Evolutionary conservation across 179 eudicot genomes (phyloP).

Genomic region (Beta corolliflora): DNA sequence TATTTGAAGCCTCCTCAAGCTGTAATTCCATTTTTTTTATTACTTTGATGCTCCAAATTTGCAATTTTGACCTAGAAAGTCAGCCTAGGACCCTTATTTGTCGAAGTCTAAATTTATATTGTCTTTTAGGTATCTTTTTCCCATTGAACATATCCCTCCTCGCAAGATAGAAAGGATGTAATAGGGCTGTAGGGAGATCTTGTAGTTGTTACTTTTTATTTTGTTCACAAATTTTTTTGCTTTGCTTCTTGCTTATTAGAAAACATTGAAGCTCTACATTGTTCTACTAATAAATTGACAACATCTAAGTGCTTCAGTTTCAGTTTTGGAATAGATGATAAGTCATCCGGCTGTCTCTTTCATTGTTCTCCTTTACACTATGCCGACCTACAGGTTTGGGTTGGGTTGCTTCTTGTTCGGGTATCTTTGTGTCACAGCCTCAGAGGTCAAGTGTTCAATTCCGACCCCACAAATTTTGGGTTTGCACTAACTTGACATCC

Average conservation of each 20-base stretch:
- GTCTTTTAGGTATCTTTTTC: no score
- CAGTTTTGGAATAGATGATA: not conserved
- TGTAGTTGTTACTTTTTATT: not conserved
- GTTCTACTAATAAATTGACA: not conserved
- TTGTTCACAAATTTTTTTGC: no score
- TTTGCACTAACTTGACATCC: not conserved
- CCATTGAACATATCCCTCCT: no score
- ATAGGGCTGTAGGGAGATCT: no score
- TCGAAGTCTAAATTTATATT: no score
- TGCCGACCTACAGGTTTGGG: not conserved
- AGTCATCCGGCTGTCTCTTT: not conserved
- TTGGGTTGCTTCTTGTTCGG: not conserved
- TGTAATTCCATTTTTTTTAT: no score
- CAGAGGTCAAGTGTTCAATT: not conserved
- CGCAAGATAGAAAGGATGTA: no score
- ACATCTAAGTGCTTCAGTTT: not conserved
- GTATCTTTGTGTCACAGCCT: not conserved
- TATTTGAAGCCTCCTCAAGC: not conserved
- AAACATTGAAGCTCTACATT: not conserved
- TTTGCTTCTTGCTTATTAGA: no score
- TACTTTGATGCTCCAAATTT: no score
- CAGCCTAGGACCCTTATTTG: no score
- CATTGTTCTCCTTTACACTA: not conserved
- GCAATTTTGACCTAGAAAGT: no score
- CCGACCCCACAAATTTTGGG: not conserved